Conservation (phyloP, 1,284 basidiomycete species). For the Paramarasmius palmivorus region DNA sequence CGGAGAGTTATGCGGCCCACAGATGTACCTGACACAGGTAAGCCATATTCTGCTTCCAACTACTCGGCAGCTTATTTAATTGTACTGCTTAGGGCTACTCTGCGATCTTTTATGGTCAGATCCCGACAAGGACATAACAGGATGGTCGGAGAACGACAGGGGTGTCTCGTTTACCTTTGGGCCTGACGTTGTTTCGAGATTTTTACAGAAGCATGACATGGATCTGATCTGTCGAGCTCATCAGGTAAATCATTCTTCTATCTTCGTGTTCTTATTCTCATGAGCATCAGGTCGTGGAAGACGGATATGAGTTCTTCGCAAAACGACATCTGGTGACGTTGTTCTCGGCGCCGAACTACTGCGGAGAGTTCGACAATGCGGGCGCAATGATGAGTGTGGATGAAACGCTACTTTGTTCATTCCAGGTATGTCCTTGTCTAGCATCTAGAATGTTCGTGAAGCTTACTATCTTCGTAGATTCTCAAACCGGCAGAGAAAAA, state of each 20-base stretch:
- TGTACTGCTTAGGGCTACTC: conserved; percentile 64
- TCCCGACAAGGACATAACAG: conserved; percentile 99
- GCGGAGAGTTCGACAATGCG: conserved; percentile 98
- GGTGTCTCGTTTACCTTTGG: conserved; percentile 99
- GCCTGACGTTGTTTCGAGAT: conserved; percentile 95
- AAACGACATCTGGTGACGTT: conserved; percentile 96
- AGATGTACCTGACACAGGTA: conserved; percentile 97
- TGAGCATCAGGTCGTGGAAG: conserved; percentile 83
- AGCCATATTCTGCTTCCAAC: conserved; percentile 27
- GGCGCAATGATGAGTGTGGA: conserved; percentile 99
- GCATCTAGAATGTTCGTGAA: neutral
- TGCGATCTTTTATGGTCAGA: conserved; percentile 99
- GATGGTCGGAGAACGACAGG: conserved; percentile 99
- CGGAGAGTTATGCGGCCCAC: conserved; percentile 98
- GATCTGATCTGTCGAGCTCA: conserved; percentile 98
- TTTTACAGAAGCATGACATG: conserved; percentile 99
- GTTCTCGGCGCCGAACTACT: conserved; percentile 98
- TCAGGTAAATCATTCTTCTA: conserved; percentile 64
- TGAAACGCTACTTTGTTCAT: conserved; percentile 96
- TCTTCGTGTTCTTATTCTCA: conserved; percentile 7
- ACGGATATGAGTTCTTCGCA: conserved; percentile 99
- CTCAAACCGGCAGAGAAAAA: conserved; percentile 99
- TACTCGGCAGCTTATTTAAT: neutral
- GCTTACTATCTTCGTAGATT: conserved; percentile 56
- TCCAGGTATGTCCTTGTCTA: conserved; percentile 73